A percentile compares a stretch with the other conserved stretches of the same genome.
Conservation (phyloP, 345 rosid genomes). For the Populus pruinosa region DNA sequence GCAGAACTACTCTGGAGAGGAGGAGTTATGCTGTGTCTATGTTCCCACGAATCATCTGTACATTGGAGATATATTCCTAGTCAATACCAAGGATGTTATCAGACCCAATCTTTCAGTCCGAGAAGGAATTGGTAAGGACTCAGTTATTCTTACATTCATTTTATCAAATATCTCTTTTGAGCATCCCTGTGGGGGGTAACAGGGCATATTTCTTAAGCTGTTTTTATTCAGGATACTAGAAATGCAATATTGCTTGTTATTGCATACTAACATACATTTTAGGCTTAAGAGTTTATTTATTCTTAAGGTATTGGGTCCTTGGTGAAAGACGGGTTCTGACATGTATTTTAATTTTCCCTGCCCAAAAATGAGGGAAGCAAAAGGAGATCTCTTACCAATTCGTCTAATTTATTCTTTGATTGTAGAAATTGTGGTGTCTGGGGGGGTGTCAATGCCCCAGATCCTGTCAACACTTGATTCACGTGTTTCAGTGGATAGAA, state of each 20-base stretch:
- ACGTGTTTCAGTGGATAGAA: conserved; percentile 51
- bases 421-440: conserved; percentile 95
- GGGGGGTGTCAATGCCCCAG: conserved; percentile 99
- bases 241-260: neutral
- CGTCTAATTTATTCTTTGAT: conserved; percentile 14
- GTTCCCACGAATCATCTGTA: conserved; percentile 98
- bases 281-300: neutral
- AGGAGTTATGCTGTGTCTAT: conserved; percentile 92
- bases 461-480: conserved; percentile 64
- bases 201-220: neutral
- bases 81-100: conserved; percentile 76
- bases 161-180: neutral
- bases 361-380: neutral
- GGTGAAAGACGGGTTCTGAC: neutral
- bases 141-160: neutral
- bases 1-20: conserved; percentile 88
- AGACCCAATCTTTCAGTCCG: conserved; percentile 93
- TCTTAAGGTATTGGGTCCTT: neutral
- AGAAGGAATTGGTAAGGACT: conserved; percentile 90
- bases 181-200: neutral
- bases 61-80: conserved; percentile 89
- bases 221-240: neutral
- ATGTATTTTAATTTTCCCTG: neutral
- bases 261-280: neutral
- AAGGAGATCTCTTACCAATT: neutral